Percentiles rank a stretch among this genome's conserved stretches.
phyloP scores from a whole-genome alignment of 306 rosid genomes.

The Glycine soja region DNA sequence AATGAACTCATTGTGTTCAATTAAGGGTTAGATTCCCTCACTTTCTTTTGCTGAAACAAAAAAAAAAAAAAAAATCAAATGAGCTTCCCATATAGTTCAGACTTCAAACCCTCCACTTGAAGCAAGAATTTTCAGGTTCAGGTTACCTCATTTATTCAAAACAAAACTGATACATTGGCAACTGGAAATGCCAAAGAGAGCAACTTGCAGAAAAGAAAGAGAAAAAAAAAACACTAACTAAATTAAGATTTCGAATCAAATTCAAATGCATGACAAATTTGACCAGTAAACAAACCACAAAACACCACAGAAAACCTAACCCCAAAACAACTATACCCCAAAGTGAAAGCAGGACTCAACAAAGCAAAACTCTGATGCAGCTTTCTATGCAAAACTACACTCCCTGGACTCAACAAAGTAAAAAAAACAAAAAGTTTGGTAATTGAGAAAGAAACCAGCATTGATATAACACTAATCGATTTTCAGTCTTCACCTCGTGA shows the following conservation, averaged over 20 bases:
- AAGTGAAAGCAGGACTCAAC: not conserved
- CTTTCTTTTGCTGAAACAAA: not conserved
- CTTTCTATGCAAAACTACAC: not conserved
- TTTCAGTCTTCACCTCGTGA: not conserved
- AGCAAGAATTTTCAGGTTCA: not conserved
- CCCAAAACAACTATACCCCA: not conserved
- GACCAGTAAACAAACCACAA: not conserved
- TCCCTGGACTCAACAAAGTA: not conserved
- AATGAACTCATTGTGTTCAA: conserved; percentile 48
- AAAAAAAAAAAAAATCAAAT: not conserved
- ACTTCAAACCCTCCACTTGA: not conserved
- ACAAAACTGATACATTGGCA: not conserved
- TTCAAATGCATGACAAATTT: not conserved
- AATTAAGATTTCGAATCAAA: not conserved
- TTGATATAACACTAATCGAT: not conserved
- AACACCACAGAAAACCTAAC: not conserved
- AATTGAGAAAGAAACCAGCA: conserved; percentile 12
- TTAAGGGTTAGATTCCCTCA: not conserved
- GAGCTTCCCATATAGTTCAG: not conserved
- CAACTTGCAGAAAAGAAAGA: not conserved
- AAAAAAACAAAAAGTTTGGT: no score
- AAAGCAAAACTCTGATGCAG: not conserved
- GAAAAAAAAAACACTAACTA: not conserved
- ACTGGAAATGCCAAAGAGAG: not conserved
- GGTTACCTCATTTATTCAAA: not conserved